phyloP scores from a whole-genome alignment of 2,329 filamentous ascomycete species.

The Ceratocystiopsis brevicomis region DNA sequence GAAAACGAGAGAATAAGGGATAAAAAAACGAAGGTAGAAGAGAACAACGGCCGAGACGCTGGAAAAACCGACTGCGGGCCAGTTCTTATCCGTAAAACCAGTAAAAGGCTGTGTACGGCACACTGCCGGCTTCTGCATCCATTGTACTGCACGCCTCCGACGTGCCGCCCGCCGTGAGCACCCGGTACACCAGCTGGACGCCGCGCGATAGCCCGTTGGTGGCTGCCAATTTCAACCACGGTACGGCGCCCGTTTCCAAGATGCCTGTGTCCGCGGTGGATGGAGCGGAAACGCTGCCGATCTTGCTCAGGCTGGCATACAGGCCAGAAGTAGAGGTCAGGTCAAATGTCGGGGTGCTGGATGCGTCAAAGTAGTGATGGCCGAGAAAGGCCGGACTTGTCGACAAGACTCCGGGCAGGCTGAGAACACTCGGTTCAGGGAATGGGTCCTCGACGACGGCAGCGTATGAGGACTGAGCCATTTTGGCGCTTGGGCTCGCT shows the following conservation, averaged over 20 bases:
- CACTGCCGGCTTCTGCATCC: constrained; percentile 26
- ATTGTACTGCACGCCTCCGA: constrained; percentile 22
- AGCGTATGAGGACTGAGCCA: constrained; percentile 17
- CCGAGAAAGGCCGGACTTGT: constrained; percentile 29
- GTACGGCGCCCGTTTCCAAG: constrained; percentile 30
- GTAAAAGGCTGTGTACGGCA: constrained; percentile 37
- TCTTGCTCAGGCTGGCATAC: constrained; percentile 27
- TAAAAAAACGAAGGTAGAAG: neutral
- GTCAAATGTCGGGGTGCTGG: constrained; percentile 39
- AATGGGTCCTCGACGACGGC: constrained; percentile 29
- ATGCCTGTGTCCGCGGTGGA: constrained; percentile 24
- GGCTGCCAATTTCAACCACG: constrained; percentile 30
- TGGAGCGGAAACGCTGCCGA: constrained; percentile 34
- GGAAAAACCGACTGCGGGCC: too few relatives aligned
- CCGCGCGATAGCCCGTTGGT: constrained; percentile 14
- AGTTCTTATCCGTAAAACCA: constrained; percentile 29
- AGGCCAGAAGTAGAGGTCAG: constrained; percentile 22
- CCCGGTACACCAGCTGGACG: constrained; percentile 30
- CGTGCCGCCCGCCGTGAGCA: constrained; percentile 32
- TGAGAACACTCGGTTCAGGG: constrained; percentile 19
- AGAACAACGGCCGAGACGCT: neutral
- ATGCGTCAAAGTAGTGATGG: constrained; percentile 45
- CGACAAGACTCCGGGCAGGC: constrained; percentile 14
- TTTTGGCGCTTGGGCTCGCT: constrained; percentile 14
- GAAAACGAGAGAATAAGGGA: neutral